These are phyloP conservation scores for Capronia coronata DNA, from an alignment of 2,329 filamentous ascomycete genomes.

Conservation along the genomic window DNA sequence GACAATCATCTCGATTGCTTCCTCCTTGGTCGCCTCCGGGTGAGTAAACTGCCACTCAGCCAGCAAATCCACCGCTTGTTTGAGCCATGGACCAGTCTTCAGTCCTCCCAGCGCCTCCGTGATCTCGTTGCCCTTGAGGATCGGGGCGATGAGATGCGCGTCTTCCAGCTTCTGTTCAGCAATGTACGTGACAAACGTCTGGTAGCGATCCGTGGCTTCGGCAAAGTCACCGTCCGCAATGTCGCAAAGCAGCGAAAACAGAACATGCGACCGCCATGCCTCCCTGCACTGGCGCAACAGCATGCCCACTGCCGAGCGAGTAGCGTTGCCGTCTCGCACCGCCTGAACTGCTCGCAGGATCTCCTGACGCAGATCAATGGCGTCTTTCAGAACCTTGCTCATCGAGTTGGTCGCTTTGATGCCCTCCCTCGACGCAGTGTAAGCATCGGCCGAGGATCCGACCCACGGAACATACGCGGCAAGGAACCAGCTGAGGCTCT, in stretches of 20 bases:
- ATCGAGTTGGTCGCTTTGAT: constrained; percentile 30
- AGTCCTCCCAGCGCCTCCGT: constrained; percentile 57
- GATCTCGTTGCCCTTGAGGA: constrained; percentile 71
- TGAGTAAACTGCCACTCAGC: constrained; percentile 85
- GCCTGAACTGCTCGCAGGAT: constrained; percentile 15
- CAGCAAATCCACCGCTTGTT: constrained; percentile 67
- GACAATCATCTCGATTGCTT: constrained; percentile 45
- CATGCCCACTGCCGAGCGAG: constrained; percentile 28
- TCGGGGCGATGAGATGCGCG: constrained; percentile 45
- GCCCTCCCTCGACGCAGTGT: constrained; percentile 26
- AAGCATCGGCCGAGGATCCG: constrained; percentile 17
- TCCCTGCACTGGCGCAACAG: constrained; percentile 23
- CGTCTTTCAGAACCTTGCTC: constrained; percentile 26
- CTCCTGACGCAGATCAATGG: constrained; percentile 21
- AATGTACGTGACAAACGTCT: constrained; percentile 49
- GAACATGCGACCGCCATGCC: constrained; percentile 25
- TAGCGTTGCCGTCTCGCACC: constrained; percentile 13
- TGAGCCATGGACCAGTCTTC: constrained; percentile 81
- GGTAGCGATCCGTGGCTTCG: constrained; percentile 38
- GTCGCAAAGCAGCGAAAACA: constrained; percentile 24
- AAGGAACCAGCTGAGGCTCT: constrained; percentile 25
- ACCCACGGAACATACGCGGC: constrained; percentile 27
- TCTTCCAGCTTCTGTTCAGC: constrained; percentile 47
- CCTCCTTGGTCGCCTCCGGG: constrained; percentile 31
- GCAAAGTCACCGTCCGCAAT: constrained; percentile 15